Evolutionary conservation across 2,329 filamentous ascomycete species (phyloP).

Genomic region (Aschersonia sp.): DNA sequence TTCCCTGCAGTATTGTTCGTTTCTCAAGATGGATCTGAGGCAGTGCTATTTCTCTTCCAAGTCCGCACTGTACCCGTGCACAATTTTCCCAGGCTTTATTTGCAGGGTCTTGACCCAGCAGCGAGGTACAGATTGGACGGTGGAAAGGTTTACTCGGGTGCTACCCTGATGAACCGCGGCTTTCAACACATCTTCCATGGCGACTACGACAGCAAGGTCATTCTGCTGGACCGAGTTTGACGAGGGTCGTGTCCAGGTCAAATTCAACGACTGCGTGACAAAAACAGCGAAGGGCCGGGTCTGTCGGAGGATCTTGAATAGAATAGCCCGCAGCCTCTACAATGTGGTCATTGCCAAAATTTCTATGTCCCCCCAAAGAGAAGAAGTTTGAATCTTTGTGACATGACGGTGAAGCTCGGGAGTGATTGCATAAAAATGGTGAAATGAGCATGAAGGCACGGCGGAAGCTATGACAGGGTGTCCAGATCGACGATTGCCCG

Average conservation of each 20-base stretch:
- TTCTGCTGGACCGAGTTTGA: slow-evolving; percentile 28
- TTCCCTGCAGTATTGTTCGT: slow-evolving; percentile 48
- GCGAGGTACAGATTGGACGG: slow-evolving; percentile 39
- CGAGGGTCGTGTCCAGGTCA: background rate
- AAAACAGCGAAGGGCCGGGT: background rate
- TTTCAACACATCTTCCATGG: slow-evolving; percentile 34
- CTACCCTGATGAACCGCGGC: slow-evolving; percentile 47
- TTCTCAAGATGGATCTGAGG: slow-evolving; percentile 30
- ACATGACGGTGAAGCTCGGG: no score
- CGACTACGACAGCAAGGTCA: slow-evolving; percentile 43
- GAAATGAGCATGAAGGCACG: background rate
- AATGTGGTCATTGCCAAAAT: no score
- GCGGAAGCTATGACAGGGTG: background rate
- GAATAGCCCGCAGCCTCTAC: no score
- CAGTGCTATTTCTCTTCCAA: slow-evolving; percentile 47
- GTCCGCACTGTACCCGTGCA: slow-evolving; percentile 31
- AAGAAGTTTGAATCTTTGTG: no score
- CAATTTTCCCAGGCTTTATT: slow-evolving; percentile 34
- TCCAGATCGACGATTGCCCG: no score
- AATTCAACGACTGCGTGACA: background rate
- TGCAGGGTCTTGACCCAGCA: slow-evolving; percentile 40
- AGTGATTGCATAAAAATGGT: background rate
- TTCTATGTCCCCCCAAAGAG: no score
- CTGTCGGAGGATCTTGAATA: no score
- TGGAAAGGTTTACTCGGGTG: slow-evolving; percentile 36